A percentile compares a stretch with the other conserved stretches of the same genome.
These are phyloP conservation scores for Entomortierella lignicola DNA, from an alignment of 192 early-diverging fungal genomes.

Conservation along the genomic window DNA sequence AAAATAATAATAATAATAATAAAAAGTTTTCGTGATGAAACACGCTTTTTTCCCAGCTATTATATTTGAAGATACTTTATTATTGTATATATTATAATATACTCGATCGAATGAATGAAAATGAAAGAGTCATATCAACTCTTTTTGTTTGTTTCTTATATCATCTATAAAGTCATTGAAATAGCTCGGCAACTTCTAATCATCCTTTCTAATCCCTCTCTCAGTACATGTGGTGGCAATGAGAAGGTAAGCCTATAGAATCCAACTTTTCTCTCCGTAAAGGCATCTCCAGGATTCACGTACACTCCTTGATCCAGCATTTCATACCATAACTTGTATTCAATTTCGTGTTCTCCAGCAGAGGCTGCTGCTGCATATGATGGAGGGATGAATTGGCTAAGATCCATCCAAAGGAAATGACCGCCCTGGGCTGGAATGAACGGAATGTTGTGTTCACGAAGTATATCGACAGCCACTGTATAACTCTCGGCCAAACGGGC, in stretches of 20 bases:
- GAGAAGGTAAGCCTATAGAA: constrained; percentile 77
- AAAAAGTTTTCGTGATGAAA: too few relatives aligned
- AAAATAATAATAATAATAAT: too few relatives aligned
- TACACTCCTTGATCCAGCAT: constrained; percentile 70
- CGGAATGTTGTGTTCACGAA: constrained; percentile 60
- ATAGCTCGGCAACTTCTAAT: constrained; percentile 28
- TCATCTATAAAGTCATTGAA: too few relatives aligned
- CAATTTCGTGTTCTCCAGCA: constrained; percentile 49
- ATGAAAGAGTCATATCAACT: too few relatives aligned
- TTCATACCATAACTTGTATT: constrained; percentile 62
- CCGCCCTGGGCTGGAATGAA: constrained; percentile 74
- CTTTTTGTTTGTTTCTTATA: background rate
- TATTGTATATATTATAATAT: too few relatives aligned
- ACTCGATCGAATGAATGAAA: too few relatives aligned
- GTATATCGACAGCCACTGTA: constrained; percentile 37
- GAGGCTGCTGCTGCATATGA: constrained; percentile 1
- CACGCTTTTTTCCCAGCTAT: too few relatives aligned
- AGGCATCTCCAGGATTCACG: constrained; percentile 74
- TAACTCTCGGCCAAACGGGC: constrained; percentile 65
- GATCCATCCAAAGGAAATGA: constrained; percentile 79
- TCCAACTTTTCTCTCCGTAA: constrained; percentile 66
- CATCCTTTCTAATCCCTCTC: constrained; percentile 62
- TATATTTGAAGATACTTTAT: too few relatives aligned
- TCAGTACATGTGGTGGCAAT: constrained; percentile 57
- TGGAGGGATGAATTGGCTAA: constrained; percentile 50